Base-by-base conservation (phyloP, 1,284 basidiomycete genomes). In the Ceraceosorus bombacis region DNA sequence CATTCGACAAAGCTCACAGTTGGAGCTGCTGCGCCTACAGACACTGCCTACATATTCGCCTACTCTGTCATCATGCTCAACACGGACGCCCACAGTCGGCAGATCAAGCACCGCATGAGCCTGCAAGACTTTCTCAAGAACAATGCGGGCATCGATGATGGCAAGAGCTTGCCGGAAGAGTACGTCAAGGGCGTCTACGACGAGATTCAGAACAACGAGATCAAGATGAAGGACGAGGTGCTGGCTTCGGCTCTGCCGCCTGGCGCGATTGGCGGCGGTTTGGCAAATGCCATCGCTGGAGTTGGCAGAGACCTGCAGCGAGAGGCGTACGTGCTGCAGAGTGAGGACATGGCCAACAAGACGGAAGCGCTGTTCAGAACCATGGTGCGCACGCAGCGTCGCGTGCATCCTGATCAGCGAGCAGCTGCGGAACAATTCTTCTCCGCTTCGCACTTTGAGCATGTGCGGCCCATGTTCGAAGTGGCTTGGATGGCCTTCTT, bases 41-140 rank as follows among this genome's bases (percentile, higher is more conserved):
- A 77, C 56, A 75, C 74, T 2, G 74, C 74, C 0, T 77, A 77
- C 60, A 71, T 77, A n/a, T 71, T 77, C 52, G 74, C 76, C 5
- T 77, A 76, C 64, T 77, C 76, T 61, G 73, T 77, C 46, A 76
- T 77, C 60, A 75, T 77, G 76, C 71, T 77, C 64, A 77, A 77
- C 53, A 77, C 76, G 8, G 76, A 77, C 41, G 76, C 76, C 37
- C 76, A 77, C 64, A 77, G 72, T 54, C 71, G 69, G 17, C 76
- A 77, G 63, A 72, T 77, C 54, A 77, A 77, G 69, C 69, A 75
- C 46, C 63, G 76, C 53, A 77, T 77, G 76, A 69, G 72, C 41
- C 60, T 76, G 6, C 65, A 74, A 43, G 76, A 76, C 61, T 77
- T 77, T 61, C 57, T 76, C 62, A 74, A 74, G 65, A 77, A 77